These are phyloP conservation scores for Colletotrichum acutatum DNA, from an alignment of 2,329 filamentous ascomycete species.

Conservation along the genomic window DNA sequence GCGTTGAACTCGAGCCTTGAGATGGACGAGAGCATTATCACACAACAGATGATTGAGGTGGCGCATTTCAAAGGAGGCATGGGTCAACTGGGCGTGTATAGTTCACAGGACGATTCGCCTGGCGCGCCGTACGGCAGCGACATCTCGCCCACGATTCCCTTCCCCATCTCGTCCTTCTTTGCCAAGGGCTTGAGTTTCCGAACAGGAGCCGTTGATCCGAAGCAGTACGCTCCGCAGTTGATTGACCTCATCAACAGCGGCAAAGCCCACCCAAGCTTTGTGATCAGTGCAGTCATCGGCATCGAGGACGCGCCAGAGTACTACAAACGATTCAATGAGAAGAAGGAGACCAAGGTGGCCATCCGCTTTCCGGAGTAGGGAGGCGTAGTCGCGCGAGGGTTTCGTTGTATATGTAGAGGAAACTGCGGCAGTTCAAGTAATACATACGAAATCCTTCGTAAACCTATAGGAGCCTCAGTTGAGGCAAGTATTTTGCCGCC, in stretches of 20 bases:
- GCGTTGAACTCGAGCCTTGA: slow-evolving; percentile 34
- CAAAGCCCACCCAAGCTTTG: slow-evolving; percentile 41
- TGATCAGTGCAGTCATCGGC: slow-evolving; percentile 41
- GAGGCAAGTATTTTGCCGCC: too few relatives aligned
- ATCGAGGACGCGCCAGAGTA: slow-evolving; percentile 42
- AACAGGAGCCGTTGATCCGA: slow-evolving; percentile 11
- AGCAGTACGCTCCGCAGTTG: slow-evolving; percentile 22
- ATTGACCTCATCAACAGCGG: slow-evolving; percentile 38
- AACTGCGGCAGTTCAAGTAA: too few relatives aligned
- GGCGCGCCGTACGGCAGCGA: slow-evolving; percentile 29
- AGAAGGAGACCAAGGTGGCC: slow-evolving; percentile 39
- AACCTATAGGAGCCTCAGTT: too few relatives aligned
- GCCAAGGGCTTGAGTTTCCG: slow-evolving; percentile 31
- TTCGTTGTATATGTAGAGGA: background rate
- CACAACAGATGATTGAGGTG: slow-evolving; percentile 35
- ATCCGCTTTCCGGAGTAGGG: slow-evolving; percentile 8
- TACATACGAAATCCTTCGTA: too few relatives aligned
- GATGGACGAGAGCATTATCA: slow-evolving; percentile 32
- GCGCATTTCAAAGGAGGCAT: slow-evolving; percentile 37
- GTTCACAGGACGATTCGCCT: slow-evolving; percentile 16
- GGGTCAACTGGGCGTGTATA: slow-evolving; percentile 40
- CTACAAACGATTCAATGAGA: slow-evolving; percentile 41
- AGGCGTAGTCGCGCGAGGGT: background rate
- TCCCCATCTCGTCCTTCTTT: slow-evolving; percentile 38
- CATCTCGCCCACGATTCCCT: slow-evolving; percentile 27